phyloP scores from a whole-genome alignment of 192 early-diverging fungal species.

The Geranomyces michiganensis region DNA sequence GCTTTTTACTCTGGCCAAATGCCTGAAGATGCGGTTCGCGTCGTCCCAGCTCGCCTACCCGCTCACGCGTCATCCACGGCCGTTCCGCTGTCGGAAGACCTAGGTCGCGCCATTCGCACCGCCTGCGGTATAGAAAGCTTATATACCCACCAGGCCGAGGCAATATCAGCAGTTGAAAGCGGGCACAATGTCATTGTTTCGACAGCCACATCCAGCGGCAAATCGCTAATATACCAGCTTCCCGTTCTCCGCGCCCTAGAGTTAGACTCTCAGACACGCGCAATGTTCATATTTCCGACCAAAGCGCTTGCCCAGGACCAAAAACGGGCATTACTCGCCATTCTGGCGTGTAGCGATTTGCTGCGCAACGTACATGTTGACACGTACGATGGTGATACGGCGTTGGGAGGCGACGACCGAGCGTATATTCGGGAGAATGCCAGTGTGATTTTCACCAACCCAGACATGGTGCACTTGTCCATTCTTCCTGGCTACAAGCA shows the following conservation, averaged over 20 bases:
- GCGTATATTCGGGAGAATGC: constrained; percentile 52
- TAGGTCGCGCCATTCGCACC: constrained; percentile 24
- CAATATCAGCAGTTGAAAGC: constrained; percentile 55
- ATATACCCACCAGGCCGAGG: constrained; percentile 75
- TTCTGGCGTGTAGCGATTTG: constrained; percentile 29
- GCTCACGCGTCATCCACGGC: not conserved
- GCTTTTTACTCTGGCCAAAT: constrained; percentile 52
- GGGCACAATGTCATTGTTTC: constrained; percentile 64
- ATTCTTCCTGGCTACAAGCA: constrained; percentile 60
- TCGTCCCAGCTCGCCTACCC: constrained; percentile 9
- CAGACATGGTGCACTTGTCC: constrained; percentile 75
- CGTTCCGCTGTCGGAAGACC: constrained; percentile 29
- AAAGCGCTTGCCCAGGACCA: constrained; percentile 87
- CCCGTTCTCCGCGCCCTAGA: constrained; percentile 62
- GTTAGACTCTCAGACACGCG: constrained; percentile 36
- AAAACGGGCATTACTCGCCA: constrained; percentile 46
- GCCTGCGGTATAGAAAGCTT: constrained; percentile 46
- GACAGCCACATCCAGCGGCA: constrained; percentile 81
- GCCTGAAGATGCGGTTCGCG: constrained; percentile 14
- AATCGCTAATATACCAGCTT: constrained; percentile 78
- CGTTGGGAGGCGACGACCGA: constrained; percentile 38
- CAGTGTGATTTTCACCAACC: constrained; percentile 77
- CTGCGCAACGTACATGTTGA: constrained; percentile 40
- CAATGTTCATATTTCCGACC: constrained; percentile 76
- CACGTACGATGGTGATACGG: constrained; percentile 72